Conservation (phyloP, 169 alveolate species). For the Plasmodium billcollinsi region DNA sequence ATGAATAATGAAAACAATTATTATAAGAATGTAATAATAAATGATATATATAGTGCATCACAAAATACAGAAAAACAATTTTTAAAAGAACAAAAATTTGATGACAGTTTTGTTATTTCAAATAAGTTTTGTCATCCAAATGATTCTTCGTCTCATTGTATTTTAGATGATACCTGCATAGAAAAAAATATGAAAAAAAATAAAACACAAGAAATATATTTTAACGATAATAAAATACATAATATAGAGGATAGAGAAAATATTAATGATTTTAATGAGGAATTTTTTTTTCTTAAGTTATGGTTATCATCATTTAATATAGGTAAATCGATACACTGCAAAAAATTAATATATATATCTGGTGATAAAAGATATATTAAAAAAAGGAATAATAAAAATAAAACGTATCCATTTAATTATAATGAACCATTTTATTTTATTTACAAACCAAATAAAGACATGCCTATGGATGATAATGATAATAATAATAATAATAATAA, state of each 20-base stretch:
- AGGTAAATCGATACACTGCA: background rate
- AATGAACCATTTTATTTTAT: background rate
- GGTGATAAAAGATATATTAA: background rate
- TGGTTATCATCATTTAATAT: background rate
- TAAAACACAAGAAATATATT: constrained; percentile 12
- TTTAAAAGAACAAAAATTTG: too few relatives aligned
- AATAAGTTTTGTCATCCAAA: too few relatives aligned
- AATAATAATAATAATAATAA: background rate
- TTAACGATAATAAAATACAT: background rate
- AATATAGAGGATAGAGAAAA: background rate
- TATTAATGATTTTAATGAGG: background rate
- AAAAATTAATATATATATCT: background rate
- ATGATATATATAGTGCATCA: too few relatives aligned
- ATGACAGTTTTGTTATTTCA: too few relatives aligned
- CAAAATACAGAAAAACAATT: too few relatives aligned
- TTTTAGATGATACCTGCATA: too few relatives aligned
- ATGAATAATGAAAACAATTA: too few relatives aligned
- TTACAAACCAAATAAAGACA: background rate
- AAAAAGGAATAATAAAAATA: constrained; percentile 2
- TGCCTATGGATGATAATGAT: background rate
- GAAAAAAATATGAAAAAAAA: background rate
- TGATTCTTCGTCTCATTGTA: too few relatives aligned
- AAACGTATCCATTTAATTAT: constrained; percentile 9
- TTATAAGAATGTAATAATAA: too few relatives aligned
- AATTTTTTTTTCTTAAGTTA: background rate